These are phyloP conservation scores for Quercus phellos DNA, from an alignment of 331 rosid genomes.

Conservation along the genomic window DNA sequence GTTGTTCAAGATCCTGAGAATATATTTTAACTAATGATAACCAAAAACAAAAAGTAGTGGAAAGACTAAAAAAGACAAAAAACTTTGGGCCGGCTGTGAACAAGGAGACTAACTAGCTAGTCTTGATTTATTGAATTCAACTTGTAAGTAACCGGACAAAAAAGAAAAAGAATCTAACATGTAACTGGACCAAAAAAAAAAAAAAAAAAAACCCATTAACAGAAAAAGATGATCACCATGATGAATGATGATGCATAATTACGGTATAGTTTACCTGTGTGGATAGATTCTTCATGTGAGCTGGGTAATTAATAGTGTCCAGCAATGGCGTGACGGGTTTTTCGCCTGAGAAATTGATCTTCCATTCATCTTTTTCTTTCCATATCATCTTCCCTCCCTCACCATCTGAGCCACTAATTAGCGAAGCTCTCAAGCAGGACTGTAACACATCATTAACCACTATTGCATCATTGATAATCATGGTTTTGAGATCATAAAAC, in stretches of 20 bases:
- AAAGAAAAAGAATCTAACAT: too few relatives aligned
- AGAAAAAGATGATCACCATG: not conserved
- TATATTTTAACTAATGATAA: not conserved
- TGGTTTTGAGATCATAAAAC: not conserved
- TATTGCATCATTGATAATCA: constrained; percentile 6
- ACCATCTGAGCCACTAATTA: constrained; percentile 22
- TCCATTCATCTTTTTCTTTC: constrained; percentile 53
- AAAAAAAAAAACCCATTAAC: not conserved
- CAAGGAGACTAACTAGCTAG: not conserved
- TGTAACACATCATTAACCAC: constrained; percentile 14
- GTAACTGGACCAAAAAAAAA: not conserved
- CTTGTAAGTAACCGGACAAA: too few relatives aligned
- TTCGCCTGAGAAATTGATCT: constrained; percentile 42
- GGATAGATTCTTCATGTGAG: constrained; percentile 77
- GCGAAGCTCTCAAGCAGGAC: constrained; percentile 52
- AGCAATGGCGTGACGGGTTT: constrained; percentile 75
- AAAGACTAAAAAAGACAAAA: not conserved
- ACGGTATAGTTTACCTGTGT: constrained; percentile 37
- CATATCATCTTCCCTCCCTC: constrained; percentile 33
- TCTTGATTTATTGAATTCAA: too few relatives aligned
- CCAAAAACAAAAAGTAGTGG: not conserved
- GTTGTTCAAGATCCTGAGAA: constrained; percentile 74
- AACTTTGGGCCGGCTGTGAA: not conserved
- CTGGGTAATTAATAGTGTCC: constrained; percentile 73
- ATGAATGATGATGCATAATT: not conserved